A percentile compares a stretch with the other conserved stretches of the same genome.
These are phyloP conservation scores for Aspergillus novofumigatus DNA, from an alignment of 2,329 filamentous ascomycete genomes.

Conservation along the genomic window DNA sequence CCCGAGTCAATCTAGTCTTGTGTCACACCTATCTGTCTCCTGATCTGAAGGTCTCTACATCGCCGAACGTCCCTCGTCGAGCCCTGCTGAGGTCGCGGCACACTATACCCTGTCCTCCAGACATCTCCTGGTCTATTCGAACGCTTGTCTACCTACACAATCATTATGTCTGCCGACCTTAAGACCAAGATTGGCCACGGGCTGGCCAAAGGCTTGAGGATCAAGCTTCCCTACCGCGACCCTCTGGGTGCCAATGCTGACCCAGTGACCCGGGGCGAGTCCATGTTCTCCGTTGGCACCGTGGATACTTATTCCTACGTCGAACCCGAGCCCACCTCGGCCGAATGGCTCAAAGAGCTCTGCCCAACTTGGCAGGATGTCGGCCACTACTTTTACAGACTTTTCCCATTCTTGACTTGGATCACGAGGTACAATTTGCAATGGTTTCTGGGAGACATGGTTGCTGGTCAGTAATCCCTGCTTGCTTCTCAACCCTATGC, in stretches of 20 bases:
- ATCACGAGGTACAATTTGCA: conserved; percentile 81
- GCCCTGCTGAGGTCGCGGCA: not conserved
- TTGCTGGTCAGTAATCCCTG: conserved; percentile 63
- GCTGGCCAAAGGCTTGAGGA: conserved; percentile 75
- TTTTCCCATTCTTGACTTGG: conserved; percentile 92
- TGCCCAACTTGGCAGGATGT: conserved; percentile 57
- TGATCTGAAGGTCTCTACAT: not conserved
- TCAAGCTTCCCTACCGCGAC: conserved; percentile 71
- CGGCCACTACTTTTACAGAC: conserved; percentile 58
- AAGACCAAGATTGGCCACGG: conserved; percentile 62
- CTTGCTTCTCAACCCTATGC: not conserved
- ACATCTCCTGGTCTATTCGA: not conserved
- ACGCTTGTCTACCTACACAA: not conserved
- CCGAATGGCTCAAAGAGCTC: conserved; percentile 66
- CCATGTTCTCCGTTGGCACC: conserved; percentile 68
- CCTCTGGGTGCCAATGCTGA: conserved; percentile 49
- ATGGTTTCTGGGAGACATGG: conserved; percentile 84
- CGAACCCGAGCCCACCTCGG: conserved; percentile 71
- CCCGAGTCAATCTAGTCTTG: not conserved
- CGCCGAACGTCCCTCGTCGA: not conserved
- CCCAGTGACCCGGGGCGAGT: conserved; percentile 71
- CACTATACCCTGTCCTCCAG: not conserved
- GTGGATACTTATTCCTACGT: conserved; percentile 77
- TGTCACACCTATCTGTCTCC: not conserved
- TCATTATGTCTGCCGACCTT: conserved; percentile 31